These are phyloP conservation scores for Coelomomyces lativittatus DNA, from an alignment of 371 early-diverging fungal species.

Conservation along the genomic window DNA sequence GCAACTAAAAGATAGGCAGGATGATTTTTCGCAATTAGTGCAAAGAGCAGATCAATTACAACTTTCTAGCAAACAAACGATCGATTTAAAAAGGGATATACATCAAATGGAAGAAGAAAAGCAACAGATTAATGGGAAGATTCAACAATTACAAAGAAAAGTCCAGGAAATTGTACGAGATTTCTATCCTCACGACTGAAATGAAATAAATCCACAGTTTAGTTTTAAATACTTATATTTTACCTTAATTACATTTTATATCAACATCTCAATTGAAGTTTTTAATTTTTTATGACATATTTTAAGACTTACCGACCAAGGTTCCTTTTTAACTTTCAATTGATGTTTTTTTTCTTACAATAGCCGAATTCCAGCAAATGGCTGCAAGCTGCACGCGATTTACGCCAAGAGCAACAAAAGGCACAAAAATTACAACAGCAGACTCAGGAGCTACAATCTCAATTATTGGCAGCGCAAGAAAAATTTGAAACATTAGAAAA, in stretches of 20 bases:
- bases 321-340: not conserved
- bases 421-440: constrained; percentile 6
- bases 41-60: constrained; percentile 16
- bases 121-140: constrained; percentile 25
- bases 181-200: too few species aligned
- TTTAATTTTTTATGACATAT: not conserved
- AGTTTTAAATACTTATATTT: too few species aligned
- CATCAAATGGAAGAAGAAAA: constrained; percentile 42
- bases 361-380: constrained; percentile 26
- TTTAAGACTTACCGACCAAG: not conserved
- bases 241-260: too few species aligned
- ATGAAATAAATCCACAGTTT: too few species aligned
- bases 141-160: constrained; percentile 15
- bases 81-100: constrained; percentile 23
- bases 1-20: constrained; percentile 15
- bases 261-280: too few species aligned
- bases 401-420: constrained; percentile 20
- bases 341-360: not conserved
- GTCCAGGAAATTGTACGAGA: constrained; percentile 11
- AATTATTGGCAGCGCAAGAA: constrained; percentile 10
- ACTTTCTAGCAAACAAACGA: constrained; percentile 10
- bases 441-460: constrained; percentile 14
- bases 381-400: constrained; percentile 25
- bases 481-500: too few species aligned
- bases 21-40: constrained; percentile 15